Evolutionary conservation across 2,329 filamentous ascomycete genomes (phyloP).

Genomic region (Kalmusia sp.): DNA sequence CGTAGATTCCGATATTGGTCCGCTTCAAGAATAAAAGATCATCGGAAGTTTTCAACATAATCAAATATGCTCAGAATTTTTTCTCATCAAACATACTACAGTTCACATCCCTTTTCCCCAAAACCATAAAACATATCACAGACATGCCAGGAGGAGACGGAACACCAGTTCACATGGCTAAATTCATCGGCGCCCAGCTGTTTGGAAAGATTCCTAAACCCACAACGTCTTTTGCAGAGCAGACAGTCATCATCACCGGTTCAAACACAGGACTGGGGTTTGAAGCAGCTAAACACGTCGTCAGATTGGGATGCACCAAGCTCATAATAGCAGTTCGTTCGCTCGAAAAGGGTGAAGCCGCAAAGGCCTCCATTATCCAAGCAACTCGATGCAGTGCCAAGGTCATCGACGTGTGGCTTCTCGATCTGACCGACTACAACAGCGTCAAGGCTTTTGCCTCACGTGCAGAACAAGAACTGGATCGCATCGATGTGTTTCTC

Average conservation of each 20-base stretch:
- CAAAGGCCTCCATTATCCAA: constrained; percentile 27
- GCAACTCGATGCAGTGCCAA: constrained; percentile 13
- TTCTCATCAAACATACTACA: too few relatives aligned
- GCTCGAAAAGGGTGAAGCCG: constrained; percentile 36
- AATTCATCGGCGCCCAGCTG: too few relatives aligned
- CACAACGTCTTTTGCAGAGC: background rate
- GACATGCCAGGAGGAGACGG: too few relatives aligned
- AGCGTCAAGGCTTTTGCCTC: constrained; percentile 26
- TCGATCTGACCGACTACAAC: constrained; percentile 29
- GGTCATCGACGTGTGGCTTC: constrained; percentile 32
- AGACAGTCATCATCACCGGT: constrained; percentile 51
- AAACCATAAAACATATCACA: too few relatives aligned
- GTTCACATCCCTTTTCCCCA: too few relatives aligned
- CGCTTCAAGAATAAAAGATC: too few relatives aligned
- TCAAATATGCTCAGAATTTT: too few relatives aligned
- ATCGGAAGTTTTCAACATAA: too few relatives aligned
- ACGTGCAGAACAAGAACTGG: constrained; percentile 25
- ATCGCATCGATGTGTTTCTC: constrained; percentile 37
- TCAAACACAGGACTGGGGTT: constrained; percentile 42
- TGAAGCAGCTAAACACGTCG: constrained; percentile 37
- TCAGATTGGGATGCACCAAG: constrained; percentile 23
- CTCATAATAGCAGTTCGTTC: constrained; percentile 43
- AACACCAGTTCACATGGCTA: too few relatives aligned
- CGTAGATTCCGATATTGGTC: too few relatives aligned
- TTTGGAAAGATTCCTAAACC: too few relatives aligned